phyloP scores from a whole-genome alignment of 2,329 filamentous ascomycete species.

The Onygenales sp. region DNA sequence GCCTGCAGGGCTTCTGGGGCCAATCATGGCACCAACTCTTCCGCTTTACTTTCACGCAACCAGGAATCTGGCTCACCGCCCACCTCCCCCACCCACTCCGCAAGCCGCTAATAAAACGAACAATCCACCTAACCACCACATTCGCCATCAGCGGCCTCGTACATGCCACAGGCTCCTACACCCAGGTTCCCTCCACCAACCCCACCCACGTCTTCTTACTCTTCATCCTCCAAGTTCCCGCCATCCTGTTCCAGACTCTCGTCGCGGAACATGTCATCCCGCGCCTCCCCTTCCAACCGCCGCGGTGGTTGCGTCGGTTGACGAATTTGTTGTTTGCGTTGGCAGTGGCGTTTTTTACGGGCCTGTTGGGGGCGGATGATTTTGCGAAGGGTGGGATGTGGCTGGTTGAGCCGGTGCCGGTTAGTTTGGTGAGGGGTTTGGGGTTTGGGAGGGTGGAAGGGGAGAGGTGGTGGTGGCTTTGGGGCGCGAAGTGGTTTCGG shows the following conservation, averaged over 20 bases:
- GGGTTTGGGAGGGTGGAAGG: slow-evolving; percentile 54
- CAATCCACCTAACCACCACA: slow-evolving; percentile 18
- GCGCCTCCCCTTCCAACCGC: slow-evolving; percentile 25
- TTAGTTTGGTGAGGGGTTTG: slow-evolving; percentile 59
- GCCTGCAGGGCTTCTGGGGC: slow-evolving; percentile 75
- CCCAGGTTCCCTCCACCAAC: slow-evolving; percentile 53
- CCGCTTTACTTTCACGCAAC: slow-evolving; percentile 46
- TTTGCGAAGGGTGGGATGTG: slow-evolving; percentile 65
- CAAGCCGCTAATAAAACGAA: slow-evolving; percentile 12
- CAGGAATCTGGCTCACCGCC: slow-evolving; percentile 30
- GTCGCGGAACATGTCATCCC: slow-evolving; percentile 29
- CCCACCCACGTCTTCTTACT: slow-evolving; percentile 50
- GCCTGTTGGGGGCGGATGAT: slow-evolving; percentile 61
- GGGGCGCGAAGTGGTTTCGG: slow-evolving; percentile 46
- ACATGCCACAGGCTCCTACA: slow-evolving; percentile 62
- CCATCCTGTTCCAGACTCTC: slow-evolving; percentile 51
- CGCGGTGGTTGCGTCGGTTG: slow-evolving; percentile 38
- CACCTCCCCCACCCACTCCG: slow-evolving; percentile 15
- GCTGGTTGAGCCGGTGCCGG: slow-evolving; percentile 71
- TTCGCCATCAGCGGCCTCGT: slow-evolving; percentile 37
- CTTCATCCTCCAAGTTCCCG: slow-evolving; percentile 61
- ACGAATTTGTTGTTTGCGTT: slow-evolving; percentile 55
- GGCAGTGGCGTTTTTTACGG: slow-evolving; percentile 60
- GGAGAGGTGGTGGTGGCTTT: slow-evolving; percentile 63
- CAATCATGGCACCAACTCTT: slow-evolving; percentile 89